Conservation (phyloP, 208 protist genomes). For the Leptomonas pyrrhocoris region DNA sequence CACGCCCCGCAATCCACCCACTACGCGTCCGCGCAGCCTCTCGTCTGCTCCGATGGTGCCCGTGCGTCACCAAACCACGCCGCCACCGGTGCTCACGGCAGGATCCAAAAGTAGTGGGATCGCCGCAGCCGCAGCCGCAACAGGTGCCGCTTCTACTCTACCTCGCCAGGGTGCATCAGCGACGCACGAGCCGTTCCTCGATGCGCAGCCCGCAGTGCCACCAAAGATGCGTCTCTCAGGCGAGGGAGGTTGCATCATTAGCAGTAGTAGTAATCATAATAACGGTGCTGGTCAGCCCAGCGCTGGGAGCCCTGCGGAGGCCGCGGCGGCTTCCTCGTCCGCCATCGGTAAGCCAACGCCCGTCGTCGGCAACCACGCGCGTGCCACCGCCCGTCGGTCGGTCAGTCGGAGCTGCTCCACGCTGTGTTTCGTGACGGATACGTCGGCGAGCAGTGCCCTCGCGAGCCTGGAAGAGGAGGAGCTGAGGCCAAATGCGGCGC, state of each 20-base stretch:
- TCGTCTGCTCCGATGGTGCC: constrained; percentile 10
- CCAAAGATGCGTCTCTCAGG: background rate
- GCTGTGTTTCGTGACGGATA: constrained; percentile 21
- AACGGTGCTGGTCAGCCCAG: background rate
- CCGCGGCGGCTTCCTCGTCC: background rate
- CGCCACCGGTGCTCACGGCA: background rate
- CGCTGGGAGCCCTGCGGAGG: background rate
- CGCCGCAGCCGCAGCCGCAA: background rate
- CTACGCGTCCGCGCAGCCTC: constrained; percentile 5
- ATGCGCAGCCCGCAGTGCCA: background rate
- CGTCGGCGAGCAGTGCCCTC: constrained; percentile 6
- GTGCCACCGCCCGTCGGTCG: constrained; percentile 10
- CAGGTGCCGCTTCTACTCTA: background rate
- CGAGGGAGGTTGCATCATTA: too few species aligned
- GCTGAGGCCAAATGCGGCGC: background rate
- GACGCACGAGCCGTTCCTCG: constrained; percentile 14
- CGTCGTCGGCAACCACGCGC: constrained; percentile 8
- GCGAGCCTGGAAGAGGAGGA: constrained; percentile 19
- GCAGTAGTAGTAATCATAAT: background rate
- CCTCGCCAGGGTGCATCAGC: background rate
- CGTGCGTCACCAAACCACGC: background rate
- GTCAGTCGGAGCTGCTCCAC: constrained; percentile 9
- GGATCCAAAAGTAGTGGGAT: background rate
- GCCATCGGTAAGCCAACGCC: background rate
- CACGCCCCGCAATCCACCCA: background rate